These are phyloP conservation scores for Trichoderma brevicompactum DNA, from an alignment of 2,329 filamentous ascomycete species.

Conservation along the genomic window DNA sequence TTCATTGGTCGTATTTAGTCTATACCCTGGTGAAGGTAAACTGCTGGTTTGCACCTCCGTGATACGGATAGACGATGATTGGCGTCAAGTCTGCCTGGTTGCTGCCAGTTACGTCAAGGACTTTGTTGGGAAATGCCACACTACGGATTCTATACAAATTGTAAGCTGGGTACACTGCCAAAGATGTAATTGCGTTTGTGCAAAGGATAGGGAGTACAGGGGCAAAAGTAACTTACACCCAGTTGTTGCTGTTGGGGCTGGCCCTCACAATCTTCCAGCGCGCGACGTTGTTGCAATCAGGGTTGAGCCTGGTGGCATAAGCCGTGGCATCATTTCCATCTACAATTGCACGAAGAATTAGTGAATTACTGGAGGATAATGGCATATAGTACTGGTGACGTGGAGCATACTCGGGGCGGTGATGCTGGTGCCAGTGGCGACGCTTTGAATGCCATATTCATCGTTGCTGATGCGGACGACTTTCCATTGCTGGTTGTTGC, in stretches of 20 bases:
- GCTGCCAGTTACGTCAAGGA: slow-evolving; percentile 8
- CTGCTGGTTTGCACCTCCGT: slow-evolving; percentile 7
- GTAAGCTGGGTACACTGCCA: not conserved
- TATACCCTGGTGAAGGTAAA: slow-evolving; percentile 7
- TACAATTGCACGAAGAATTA: not conserved
- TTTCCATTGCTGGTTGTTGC: slow-evolving; percentile 20
- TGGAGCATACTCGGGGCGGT: not conserved
- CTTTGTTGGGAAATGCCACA: not conserved
- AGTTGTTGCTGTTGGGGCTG: not conserved
- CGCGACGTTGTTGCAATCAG: not conserved
- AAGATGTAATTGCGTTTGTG: too few relatives aligned
- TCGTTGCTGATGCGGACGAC: not conserved
- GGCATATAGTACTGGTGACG: too few relatives aligned
- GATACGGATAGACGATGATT: slow-evolving; percentile 2
- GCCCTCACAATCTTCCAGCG: slow-evolving; percentile 11
- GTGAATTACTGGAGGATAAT: not conserved
- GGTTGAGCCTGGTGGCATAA: not conserved
- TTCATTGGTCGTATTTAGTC: not conserved
- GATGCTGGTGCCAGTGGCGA: slow-evolving; percentile 13
- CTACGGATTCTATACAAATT: not conserved
- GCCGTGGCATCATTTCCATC: not conserved
- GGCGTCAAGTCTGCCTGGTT: slow-evolving; percentile 10
- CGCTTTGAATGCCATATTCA: slow-evolving; percentile 15
- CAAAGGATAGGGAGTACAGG: too few relatives aligned
- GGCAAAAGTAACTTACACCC: slow-evolving; percentile 4